Percentiles rank a stretch among this genome's conserved stretches.
These are phyloP conservation scores for Trametes maxima DNA, from an alignment of 768 basidiomycete species.

Conservation along the genomic window DNA sequence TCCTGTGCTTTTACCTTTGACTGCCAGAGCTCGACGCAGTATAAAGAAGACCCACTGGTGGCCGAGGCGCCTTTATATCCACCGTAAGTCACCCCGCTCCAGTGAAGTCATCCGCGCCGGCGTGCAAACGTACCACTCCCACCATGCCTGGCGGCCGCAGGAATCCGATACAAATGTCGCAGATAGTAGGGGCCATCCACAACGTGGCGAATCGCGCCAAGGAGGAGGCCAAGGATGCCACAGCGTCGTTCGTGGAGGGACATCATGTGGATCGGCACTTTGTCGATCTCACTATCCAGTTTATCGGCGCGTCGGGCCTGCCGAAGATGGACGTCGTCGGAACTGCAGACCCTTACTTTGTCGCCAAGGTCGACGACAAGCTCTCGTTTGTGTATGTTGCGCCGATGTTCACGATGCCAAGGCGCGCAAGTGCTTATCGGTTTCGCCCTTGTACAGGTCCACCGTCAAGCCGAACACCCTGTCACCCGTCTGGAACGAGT, in stretches of 20 bases:
- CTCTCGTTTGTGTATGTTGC: slow-evolving; percentile 58
- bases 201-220: slow-evolving; percentile 16
- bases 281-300: slow-evolving; percentile 64
- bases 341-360: slow-evolving; percentile 70
- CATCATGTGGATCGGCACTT: slow-evolving; percentile 30
- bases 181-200: slow-evolving; percentile 22
- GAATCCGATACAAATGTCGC: slow-evolving; percentile 27
- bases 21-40: too few relatives aligned
- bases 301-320: slow-evolving; percentile 69
- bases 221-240: slow-evolving; percentile 13
- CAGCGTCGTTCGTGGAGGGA: slow-evolving; percentile 3
- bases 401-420: neutral
- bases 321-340: slow-evolving; percentile 72
- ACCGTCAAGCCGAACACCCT: slow-evolving; percentile 60
- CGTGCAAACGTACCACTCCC: neutral
- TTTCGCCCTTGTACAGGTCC: slow-evolving; percentile 48
- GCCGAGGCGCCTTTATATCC: neutral
- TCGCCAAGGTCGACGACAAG: slow-evolving; percentile 63
- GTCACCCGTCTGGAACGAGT: slow-evolving; percentile 74
- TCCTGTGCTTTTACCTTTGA: too few relatives aligned
- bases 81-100: slow-evolving; percentile 9
- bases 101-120: neutral
- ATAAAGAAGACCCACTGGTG: too few relatives aligned
- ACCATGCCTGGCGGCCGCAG: slow-evolving; percentile 28
- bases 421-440: neutral